Evolutionary conservation across 2,329 filamentous ascomycete genomes (phyloP), one percentile per base, ranked within the genome.

Genomic region (Aspergillus novoparasiticus): DNA sequence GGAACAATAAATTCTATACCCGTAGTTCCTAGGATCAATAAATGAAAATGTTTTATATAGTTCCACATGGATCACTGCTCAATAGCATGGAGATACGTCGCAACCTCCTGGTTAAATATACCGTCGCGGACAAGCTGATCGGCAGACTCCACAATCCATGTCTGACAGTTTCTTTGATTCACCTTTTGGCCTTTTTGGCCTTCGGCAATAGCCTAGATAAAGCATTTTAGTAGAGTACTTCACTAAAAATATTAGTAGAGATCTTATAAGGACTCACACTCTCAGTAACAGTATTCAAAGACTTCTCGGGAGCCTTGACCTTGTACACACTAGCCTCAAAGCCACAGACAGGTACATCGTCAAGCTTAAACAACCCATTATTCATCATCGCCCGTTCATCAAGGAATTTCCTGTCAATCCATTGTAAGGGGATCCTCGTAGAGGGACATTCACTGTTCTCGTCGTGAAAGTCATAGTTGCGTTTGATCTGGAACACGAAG

Each of bases 121-220:
- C 64, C 48, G 21, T 75, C 71, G 3, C n/a, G 45, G 11, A 72
- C 68, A 28, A 78, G 71, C 58, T 74, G 68, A 4, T 73, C 65
- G 0, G 74, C 73, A 6, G 75, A 73, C 60, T 78, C 75, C 6
- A 77, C 68, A 57, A 77, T 73, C 76, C 76, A 79, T 12, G 74
- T 77, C 67, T 79, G 74, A 56, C 76, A 79, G 48, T 78, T 66
- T 36, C 68, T 71, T 48, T 75, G 74, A n/a, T 39, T 64, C 45
- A 77, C 58, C 60, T 63, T 75, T 41, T 57, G 64, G 9, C 61
- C 39, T 30, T 53, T 39, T 9, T n/a, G 11, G 12, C 32, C 34
- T 10, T 36, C 16, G 39, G 28, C 48, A 10, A 50, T 30, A 14
- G 26, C 8, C 23, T 50, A 11, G 16, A 30, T 11, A 10, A 10